Percentiles rank a stretch among this genome's conserved stretches.
These are phyloP conservation scores for Acanthamoeba healyi DNA, from an alignment of 208 protist species.

Conservation along the genomic window DNA sequence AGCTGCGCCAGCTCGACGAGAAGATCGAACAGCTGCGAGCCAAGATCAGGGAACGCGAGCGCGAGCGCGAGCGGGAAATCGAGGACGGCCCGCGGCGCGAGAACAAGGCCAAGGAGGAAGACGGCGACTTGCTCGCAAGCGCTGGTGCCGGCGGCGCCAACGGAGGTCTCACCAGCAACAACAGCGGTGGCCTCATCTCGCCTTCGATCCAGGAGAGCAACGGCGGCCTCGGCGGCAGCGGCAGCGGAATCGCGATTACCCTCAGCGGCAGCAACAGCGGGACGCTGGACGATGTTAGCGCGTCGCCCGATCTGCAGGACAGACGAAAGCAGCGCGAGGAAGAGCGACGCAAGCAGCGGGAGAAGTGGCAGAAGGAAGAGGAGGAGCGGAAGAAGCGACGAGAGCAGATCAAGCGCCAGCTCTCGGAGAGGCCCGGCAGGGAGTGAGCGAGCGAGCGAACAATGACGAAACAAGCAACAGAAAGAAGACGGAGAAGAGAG, in stretches of 20 bases:
- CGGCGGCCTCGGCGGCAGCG: not conserved
- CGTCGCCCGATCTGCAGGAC: constrained; percentile 8
- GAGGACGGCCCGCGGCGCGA: not conserved
- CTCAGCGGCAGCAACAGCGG: too few relatives aligned
- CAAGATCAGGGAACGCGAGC: constrained; percentile 22
- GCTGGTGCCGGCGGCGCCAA: too few relatives aligned
- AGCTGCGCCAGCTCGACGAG: not conserved
- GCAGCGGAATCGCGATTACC: not conserved
- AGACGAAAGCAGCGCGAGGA: constrained; percentile 5
- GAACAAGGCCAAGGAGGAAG: not conserved
- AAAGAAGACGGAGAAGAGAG: too few relatives aligned
- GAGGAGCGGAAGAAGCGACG: constrained; percentile 1
- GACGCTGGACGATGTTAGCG: not conserved
- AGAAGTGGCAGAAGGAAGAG: constrained; percentile 21
- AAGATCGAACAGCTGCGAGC: constrained; percentile 34
- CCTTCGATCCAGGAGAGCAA: not conserved
- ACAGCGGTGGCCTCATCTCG: not conserved
- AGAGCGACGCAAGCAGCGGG: not conserved
- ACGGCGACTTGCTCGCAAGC: not conserved
- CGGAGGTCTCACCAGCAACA: not conserved
- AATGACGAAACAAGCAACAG: too few relatives aligned
- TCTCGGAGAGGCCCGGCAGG: not conserved
- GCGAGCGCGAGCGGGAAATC: not conserved
- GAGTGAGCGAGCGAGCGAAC: not conserved
- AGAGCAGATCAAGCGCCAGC: constrained; percentile 13